Percentiles rank a stretch among this genome's conserved stretches.
These are phyloP conservation scores for Aspergillus hortae DNA, from an alignment of 2,329 filamentous ascomycete species.

Conservation along the genomic window DNA sequence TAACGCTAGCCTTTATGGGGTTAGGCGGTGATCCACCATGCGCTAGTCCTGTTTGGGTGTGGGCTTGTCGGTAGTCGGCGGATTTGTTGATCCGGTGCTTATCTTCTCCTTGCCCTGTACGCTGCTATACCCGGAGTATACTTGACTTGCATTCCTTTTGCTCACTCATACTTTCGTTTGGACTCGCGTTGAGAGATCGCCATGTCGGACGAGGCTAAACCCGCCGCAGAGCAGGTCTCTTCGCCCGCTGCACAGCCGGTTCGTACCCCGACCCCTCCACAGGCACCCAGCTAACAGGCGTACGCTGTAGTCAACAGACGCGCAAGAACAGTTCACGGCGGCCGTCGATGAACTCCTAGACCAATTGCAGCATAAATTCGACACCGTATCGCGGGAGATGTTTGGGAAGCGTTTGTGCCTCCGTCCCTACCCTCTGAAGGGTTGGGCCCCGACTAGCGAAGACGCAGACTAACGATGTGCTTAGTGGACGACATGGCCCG, in stretches of 20 bases:
- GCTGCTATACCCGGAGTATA: too few relatives aligned
- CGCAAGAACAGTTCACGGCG: slow-evolving; percentile 58
- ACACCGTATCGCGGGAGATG: slow-evolving; percentile 78
- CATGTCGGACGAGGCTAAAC: neutral
- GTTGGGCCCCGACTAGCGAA: too few relatives aligned
- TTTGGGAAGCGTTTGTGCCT: slow-evolving; percentile 73
- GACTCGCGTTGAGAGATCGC: neutral
- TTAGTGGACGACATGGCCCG: slow-evolving; percentile 92
- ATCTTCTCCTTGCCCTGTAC: neutral
- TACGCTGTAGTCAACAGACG: slow-evolving; percentile 20
- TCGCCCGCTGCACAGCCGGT: neutral
- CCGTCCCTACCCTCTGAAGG: neutral
- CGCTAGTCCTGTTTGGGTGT: slow-evolving; percentile 15
- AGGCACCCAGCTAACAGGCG: neutral
- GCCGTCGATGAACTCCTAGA: slow-evolving; percentile 86
- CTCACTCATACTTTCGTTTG: neutral
- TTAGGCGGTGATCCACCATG: slow-evolving; percentile 13
- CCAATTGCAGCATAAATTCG: slow-evolving; percentile 80
- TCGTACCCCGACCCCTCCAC: neutral
- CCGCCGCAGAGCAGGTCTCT: neutral
- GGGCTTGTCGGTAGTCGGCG: slow-evolving; percentile 6
- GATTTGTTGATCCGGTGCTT: slow-evolving; percentile 22
- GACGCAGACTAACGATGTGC: too few relatives aligned
- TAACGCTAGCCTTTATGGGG: slow-evolving; percentile 15
- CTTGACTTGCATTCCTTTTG: too few relatives aligned